Percentiles rank a stretch among this genome's conserved stretches.
phyloP scores from a whole-genome alignment of 129 eudicot species.

The Ambrosia trifida region DNA sequence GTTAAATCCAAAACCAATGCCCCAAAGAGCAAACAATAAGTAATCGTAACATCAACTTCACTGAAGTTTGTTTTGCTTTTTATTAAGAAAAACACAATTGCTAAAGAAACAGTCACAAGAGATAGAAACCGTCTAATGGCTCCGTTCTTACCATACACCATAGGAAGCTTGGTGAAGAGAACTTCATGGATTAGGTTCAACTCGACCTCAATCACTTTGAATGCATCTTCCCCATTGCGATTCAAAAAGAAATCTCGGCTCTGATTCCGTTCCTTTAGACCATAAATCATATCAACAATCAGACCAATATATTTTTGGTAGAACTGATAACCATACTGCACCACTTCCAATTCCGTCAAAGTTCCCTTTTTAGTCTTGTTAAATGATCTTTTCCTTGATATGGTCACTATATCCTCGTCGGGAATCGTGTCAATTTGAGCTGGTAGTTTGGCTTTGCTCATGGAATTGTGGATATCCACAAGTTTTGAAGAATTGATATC shows the following conservation, averaged over 20 bases:
- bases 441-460: slow-evolving; percentile 43
- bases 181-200: slow-evolving; percentile 57
- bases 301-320: slow-evolving; percentile 51
- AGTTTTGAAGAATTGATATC: slow-evolving; percentile 55
- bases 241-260: slow-evolving; percentile 54
- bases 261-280: slow-evolving; percentile 40
- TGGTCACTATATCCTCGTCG: slow-evolving; percentile 33
- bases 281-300: slow-evolving; percentile 48
- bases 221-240: slow-evolving; percentile 43
- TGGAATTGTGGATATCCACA: slow-evolving; percentile 41
- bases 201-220: slow-evolving; percentile 54
- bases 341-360: slow-evolving; percentile 38
- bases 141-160: slow-evolving; percentile 28
- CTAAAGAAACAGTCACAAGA: slow-evolving; percentile 14
- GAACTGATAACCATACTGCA: slow-evolving; percentile 46
- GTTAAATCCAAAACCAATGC: slow-evolving; percentile 45
- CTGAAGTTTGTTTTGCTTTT: slow-evolving; percentile 19
- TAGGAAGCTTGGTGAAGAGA: slow-evolving; percentile 55
- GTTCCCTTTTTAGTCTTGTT: slow-evolving; percentile 33
- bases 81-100: slow-evolving; percentile 33
- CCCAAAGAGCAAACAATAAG: slow-evolving; percentile 48
- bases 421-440: slow-evolving; percentile 27
- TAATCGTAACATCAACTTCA: slow-evolving; percentile 25
- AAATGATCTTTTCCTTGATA: slow-evolving; percentile 2
- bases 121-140: slow-evolving; percentile 27